Base-by-base conservation (phyloP, 2,329 filamentous ascomycete species). In the Claviceps maximensis region DNA sequence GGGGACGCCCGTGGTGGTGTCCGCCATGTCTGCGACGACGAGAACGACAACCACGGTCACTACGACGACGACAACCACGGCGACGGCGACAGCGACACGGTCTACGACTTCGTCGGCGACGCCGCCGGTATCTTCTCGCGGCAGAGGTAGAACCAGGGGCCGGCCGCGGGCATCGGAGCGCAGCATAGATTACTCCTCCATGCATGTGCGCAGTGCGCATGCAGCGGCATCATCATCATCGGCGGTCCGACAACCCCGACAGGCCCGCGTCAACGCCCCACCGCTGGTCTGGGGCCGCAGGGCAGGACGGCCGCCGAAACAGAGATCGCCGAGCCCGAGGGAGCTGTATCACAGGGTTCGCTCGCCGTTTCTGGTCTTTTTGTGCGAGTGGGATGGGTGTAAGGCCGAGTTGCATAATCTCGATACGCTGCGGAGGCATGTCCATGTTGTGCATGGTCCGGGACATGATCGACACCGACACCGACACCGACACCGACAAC, bases 321-420 rank as follows among this genome's bases (percentile, higher is more conserved):
- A 65, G 29, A 61, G 66, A 2, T 67, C 69, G 5, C 68, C 67
- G 17, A 63, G 69, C 15, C 67, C 71, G 0, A 61, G 67, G 46
- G 67, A 71, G 13, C 62, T 71, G 29, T 80, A 77, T 54, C 61
- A 65, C 29, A 60, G 57, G 21, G 61, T 72, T 23, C 61, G 69
- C 23, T 71, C 75, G 6, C 65, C 64, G 4, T 82, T 76, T 58
- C 53, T 72, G n/a, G 63, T 70, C 2, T 84, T 79, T 59, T 54
- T 73, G 10, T 84, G 81, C 63, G 78, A 83, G 62, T 84, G 81
- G 81, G 57, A 66, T 23, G 69, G 69, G 0, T 84, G 81, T 60
- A 72, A 69, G 31, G 80, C 80, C 3, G 77, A 83, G 64, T 67
- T 84, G 47, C 79, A 83, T 50, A 84, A 84, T 59, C 64, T 82